Base-by-base conservation (phyloP, 1,284 basidiomycete genomes). In the Fomitiporia mediterranea region DNA sequence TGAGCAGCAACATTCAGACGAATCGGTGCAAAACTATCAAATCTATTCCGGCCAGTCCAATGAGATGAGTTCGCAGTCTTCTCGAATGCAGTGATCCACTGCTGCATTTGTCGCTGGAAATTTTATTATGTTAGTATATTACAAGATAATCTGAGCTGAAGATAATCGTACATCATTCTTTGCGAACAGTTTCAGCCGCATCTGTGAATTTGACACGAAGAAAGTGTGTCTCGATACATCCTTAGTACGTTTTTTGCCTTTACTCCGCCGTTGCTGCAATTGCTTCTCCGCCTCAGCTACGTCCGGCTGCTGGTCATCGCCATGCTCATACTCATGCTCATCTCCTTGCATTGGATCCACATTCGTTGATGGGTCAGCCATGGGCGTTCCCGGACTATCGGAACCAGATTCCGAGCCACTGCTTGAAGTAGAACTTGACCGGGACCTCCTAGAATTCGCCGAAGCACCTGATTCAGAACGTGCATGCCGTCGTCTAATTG, bases 61-160 rank as follows among this genome's bases (percentile, higher is more conserved):
- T 89, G 84, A 37, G 86, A 93, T 40, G 83, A 79, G 27, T 80
- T 77, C 0, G 91, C 86, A 53, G 89, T 86, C 60, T 86, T 85
- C 68, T 98, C 91, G 62, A 99, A 78, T 1, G 90, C 91, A 4
- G 93, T 90, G 57, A 99, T 94, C 83, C 95, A 99, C 69, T 99
- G 96, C 60, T 94, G 78, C 94, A 98, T 98, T 77, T 97, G 92
- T 27, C 95, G 83, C 87, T 93, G 61, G 2, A 60, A 42, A 40
- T 23, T 2, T 21, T 34, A 56, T 40, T 51, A 35, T n/a, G n/a
- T n/a, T n/a, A n/a, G n/a, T 25, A 32, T 21, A 50, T 4, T 39
- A 9, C 21, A 17, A 40, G 7, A 34, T 50, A 42, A 34, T 17
- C n/a, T n/a, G 40, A 17, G 27, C 50, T 0, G 11, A 35, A 6